These are phyloP conservation scores for Prunus davidiana DNA, from an alignment of 306 rosid genomes.

Conservation along the genomic window DNA sequence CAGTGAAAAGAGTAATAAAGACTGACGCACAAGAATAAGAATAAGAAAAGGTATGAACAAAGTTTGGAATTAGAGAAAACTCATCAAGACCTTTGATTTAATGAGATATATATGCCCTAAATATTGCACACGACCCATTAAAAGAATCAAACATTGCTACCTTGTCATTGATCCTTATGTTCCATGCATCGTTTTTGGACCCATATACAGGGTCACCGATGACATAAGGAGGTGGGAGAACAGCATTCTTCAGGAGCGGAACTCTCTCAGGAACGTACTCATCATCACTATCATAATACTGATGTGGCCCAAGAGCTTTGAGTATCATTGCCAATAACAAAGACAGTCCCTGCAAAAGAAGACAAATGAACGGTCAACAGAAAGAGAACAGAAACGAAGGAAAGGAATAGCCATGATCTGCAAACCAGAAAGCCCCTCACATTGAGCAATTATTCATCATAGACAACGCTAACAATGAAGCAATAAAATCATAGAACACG, in stretches of 20 bases:
- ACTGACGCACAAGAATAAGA: background rate
- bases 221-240: slow-evolving; percentile 50
- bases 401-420: background rate
- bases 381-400: background rate
- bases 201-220: slow-evolving; percentile 57
- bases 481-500: background rate
- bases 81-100: background rate
- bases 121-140: slow-evolving; percentile 2
- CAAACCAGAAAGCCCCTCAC: background rate
- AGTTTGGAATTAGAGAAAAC: background rate
- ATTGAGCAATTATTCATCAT: background rate
- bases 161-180: slow-evolving; percentile 42
- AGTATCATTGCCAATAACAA: slow-evolving; percentile 71
- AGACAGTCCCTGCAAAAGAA: slow-evolving; percentile 53
- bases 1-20: background rate
- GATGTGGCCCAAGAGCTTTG: slow-evolving; percentile 76
- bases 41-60: background rate
- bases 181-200: slow-evolving; percentile 44
- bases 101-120: background rate
- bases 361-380: background rate
- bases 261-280: slow-evolving; percentile 58
- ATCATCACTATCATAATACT: slow-evolving; percentile 68
- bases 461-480: background rate
- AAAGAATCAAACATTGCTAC: slow-evolving; percentile 29
- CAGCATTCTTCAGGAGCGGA: slow-evolving; percentile 64